A percentile compares a stretch with the other conserved stretches of the same genome.
Conservation (phyloP, 768 basidiomycete species). For the Pleurotus eryngii region DNA sequence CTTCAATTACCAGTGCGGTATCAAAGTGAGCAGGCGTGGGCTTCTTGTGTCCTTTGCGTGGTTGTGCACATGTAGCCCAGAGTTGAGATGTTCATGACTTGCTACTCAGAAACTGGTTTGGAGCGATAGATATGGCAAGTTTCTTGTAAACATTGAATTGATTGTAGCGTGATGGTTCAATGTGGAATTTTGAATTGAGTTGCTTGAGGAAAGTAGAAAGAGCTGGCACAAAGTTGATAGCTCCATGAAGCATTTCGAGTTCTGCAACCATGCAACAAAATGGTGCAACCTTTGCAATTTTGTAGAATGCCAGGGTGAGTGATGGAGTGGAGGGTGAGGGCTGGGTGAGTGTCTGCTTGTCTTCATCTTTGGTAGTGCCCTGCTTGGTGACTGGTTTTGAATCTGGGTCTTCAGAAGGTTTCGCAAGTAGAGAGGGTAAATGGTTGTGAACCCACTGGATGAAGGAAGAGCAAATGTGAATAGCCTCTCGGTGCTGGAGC, state of each 20-base stretch:
- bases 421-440: no score
- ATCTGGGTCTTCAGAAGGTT: no score
- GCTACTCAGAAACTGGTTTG: conserved; percentile 25
- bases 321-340: no score
- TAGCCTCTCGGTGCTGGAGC: no score
- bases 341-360: no score
- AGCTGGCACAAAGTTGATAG: neutral
- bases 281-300: neutral
- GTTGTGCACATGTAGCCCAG: neutral
- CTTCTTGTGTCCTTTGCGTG: neutral
- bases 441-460: no score
- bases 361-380: no score
- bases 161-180: neutral
- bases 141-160: conserved; percentile 3
- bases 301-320: neutral
- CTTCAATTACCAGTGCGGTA: no score
- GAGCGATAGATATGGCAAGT: neutral
- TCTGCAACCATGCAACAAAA: neutral
- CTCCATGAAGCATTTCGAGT: neutral
- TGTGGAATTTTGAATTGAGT: neutral
- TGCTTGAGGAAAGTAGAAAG: neutral
- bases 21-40: no score
- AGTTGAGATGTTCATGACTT: conserved; percentile 17
- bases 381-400: no score
- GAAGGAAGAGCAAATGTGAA: no score